Conservation (phyloP, 1,139 yeast genomes). For the Meyerozyma smithsonii region DNA sequence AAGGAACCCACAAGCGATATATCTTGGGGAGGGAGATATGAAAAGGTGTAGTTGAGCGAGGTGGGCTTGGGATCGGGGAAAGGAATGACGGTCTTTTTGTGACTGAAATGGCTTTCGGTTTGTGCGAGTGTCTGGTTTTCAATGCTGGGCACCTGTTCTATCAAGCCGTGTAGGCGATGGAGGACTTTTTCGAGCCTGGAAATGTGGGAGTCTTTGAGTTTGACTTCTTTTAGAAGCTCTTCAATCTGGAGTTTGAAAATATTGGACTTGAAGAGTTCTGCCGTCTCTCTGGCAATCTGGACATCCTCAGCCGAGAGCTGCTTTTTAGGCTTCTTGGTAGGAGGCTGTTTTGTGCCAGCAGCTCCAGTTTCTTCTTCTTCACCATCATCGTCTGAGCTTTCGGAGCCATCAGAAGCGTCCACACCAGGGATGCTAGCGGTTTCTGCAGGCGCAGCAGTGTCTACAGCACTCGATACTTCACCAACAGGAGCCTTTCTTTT, state of each 20-base stretch:
- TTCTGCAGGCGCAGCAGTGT: not conserved
- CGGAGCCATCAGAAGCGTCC: not conserved
- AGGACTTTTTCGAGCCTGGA: constrained; percentile 69
- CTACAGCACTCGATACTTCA: not conserved
- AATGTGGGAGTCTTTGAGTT: constrained; percentile 65
- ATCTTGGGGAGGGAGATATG: constrained; percentile 66
- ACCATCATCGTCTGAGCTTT: constrained; percentile 10
- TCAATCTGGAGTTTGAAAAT: constrained; percentile 93
- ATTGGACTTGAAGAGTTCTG: constrained; percentile 88
- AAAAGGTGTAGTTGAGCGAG: constrained; percentile 63
- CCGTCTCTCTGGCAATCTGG: constrained; percentile 88
- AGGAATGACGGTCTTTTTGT: constrained; percentile 60
- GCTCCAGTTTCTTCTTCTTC: constrained; percentile 9
- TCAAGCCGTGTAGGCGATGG: constrained; percentile 67
- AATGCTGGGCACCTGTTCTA: constrained; percentile 57
- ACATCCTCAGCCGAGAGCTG: constrained; percentile 75
- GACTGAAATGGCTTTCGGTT: constrained; percentile 44
- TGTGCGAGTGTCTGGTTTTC: constrained; percentile 49
- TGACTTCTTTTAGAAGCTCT: constrained; percentile 76
- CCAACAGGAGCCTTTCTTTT: constrained; percentile 1
- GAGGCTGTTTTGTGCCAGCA: constrained; percentile 12
- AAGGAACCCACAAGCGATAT: constrained; percentile 84
- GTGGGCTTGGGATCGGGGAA: constrained; percentile 87
- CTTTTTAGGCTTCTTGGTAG: constrained; percentile 34
- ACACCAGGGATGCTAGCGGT: not conserved